These are phyloP conservation scores for Pichia nanzhaoensis DNA, from an alignment of 805 yeast species.

Conservation along the genomic window DNA sequence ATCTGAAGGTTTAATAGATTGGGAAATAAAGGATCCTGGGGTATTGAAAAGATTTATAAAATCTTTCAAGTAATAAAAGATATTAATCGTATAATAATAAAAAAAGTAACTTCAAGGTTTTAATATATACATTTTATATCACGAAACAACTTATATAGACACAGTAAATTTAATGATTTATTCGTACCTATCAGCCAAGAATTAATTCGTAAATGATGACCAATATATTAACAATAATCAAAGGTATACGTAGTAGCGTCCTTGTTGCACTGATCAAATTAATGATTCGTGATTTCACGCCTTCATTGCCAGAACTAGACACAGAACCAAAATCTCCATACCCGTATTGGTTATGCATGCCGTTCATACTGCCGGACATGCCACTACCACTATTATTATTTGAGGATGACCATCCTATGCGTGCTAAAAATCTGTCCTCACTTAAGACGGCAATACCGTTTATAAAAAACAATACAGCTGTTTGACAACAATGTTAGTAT, in stretches of 20 bases:
- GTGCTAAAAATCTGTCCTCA: constrained; percentile 50
- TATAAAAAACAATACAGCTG: constrained; percentile 41
- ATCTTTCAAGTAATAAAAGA: constrained; percentile 3
- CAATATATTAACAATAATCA: constrained; percentile 43
- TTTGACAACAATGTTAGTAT: background rate
- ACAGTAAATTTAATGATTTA: background rate
- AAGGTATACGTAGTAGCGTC: constrained; percentile 50
- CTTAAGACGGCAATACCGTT: constrained; percentile 55
- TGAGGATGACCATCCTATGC: constrained; percentile 38
- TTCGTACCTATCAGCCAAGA: constrained; percentile 34
- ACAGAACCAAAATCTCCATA: constrained; percentile 11
- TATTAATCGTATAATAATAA: too few species aligned
- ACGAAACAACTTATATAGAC: constrained; percentile 11
- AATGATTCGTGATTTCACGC: constrained; percentile 41
- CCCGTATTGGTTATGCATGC: constrained; percentile 8
- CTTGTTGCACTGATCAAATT: constrained; percentile 54
- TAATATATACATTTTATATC: constrained; percentile 22
- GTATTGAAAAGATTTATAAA: constrained; percentile 10
- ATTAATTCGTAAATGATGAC: constrained; percentile 48
- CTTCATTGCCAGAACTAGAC: constrained; percentile 1
- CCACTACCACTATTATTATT: constrained; percentile 24
- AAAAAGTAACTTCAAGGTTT: too few species aligned
- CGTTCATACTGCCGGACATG: constrained; percentile 13
- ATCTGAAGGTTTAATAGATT: constrained; percentile 13
- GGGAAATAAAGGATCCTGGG: constrained; percentile 13